Evolutionary conservation across 257 asterid species (phyloP).

Genomic region (Solanum etuberosum): DNA sequence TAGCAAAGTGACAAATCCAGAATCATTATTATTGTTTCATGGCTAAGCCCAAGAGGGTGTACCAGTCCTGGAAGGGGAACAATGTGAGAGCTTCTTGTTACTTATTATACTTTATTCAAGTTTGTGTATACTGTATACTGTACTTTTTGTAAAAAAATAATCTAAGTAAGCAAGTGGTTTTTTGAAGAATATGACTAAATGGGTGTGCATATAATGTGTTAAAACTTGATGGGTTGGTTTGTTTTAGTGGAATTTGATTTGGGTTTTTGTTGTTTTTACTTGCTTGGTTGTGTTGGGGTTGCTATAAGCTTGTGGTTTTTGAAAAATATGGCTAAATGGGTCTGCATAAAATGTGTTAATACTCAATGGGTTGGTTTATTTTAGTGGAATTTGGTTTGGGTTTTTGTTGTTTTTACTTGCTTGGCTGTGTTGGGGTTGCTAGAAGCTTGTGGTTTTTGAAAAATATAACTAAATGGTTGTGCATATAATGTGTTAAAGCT

Average conservation of each 20-base stretch:
- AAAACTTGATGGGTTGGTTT: neutral
- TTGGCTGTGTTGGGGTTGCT: neutral
- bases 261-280: neutral
- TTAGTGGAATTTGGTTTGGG: neutral
- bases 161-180: neutral
- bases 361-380: neutral
- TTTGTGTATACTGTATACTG: neutral
- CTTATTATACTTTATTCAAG: neutral
- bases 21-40: slow-evolving; percentile 10
- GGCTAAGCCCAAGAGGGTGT: slow-evolving; percentile 14
- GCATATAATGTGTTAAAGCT: neutral
- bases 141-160: neutral
- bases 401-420: neutral
- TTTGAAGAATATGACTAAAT: neutral
- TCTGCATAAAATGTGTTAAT: neutral
- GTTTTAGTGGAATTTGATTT: neutral
- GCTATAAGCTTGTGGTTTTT: neutral
- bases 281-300: neutral
- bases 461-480: neutral
- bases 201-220: neutral
- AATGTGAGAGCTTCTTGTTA: slow-evolving; percentile 16
- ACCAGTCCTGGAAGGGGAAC: slow-evolving; percentile 27
- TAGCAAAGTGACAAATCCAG: neutral
- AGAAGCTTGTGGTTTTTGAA: neutral
- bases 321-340: neutral